These are phyloP conservation scores for Globisporangium emineosum DNA, from an alignment of 352 stramenopile species.

Conservation along the genomic window DNA sequence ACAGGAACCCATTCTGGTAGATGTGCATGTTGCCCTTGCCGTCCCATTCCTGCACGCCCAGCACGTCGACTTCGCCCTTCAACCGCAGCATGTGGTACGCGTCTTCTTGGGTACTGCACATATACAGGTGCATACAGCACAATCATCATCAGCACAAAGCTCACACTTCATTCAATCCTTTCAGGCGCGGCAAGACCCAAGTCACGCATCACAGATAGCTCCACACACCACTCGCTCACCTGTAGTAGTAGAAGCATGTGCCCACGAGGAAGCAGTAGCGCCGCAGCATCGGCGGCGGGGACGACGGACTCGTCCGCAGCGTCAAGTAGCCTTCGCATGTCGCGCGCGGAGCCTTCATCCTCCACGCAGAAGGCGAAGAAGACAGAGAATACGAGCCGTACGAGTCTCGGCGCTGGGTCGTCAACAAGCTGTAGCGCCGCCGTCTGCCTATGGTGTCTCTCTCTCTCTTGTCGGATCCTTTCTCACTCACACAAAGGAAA, in stretches of 20 bases:
- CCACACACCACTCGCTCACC: constrained; percentile 9
- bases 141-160: constrained; percentile 1
- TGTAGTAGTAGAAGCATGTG: constrained; percentile 88
- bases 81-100: constrained; percentile 87
- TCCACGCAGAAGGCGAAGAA: constrained; percentile 10
- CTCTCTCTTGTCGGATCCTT: background rate
- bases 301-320: constrained; percentile 84
- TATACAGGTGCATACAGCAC: background rate
- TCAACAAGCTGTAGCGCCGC: constrained; percentile 16
- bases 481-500: background rate
- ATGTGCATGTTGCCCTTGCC: constrained; percentile 91
- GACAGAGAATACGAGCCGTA: background rate
- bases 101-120: constrained; percentile 81
- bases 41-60: constrained; percentile 90
- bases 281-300: constrained; percentile 80
- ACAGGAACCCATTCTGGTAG: constrained; percentile 87
- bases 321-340: constrained; percentile 86
- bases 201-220: background rate
- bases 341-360: constrained; percentile 79
- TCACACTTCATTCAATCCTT: background rate
- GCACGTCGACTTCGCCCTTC: constrained; percentile 84
- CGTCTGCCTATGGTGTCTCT: constrained; percentile 14
- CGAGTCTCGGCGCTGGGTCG: constrained; percentile 14
- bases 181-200: background rate
- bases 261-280: constrained; percentile 87